Base-by-base conservation (phyloP, 768 basidiomycete species). In the Chiua virens region DNA sequence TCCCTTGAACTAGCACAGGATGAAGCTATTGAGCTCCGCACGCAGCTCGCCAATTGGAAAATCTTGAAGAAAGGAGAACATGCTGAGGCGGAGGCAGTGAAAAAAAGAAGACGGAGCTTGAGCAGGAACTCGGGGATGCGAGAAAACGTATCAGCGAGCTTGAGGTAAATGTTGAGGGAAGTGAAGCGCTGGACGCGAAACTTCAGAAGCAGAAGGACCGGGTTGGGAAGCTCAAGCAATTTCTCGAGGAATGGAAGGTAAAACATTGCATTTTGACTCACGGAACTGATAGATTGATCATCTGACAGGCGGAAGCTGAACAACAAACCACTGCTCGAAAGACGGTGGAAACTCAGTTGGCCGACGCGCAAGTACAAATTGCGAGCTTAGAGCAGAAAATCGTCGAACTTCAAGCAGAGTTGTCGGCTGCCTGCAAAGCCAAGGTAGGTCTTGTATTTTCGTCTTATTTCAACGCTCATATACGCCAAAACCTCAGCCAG, bases 21-120 rank as follows among this genome's bases (percentile, higher is more conserved):
- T 7, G 75, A 75, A 10, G 79, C 77, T 42, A 67, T 69, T 5
- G 78, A 85, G 37, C 70, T 89, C 34, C 76, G 79, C 44, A 76
- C 78, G 15, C 88, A 91, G 57, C 70, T 90, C 9, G 79, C 79
- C 37, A 81, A 84, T 60, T 89, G 86, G 86, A 76, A 86, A 59
- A 76, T 66, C 23, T 66, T 88, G 17, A 89, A 89, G 59, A 82
- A 72, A 23, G 82, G 80, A 42, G 86, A 82, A 42, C 82, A 77
- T 11, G 78, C 73, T 17, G 82, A 86, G 28, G 72, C 77, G 9
- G 86, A 85, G 46, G 65, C 69, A 7, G 68, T 77, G 45, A 75
- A 82, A 37, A 83, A 61, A 71, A 74, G 49, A 78, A 79, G 10
- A 69, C 76, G 10, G 78, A 82, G 28, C 71, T 89, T 11, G 84